phyloP scores from a whole-genome alignment of 2,329 filamentous ascomycete genomes.

The Ophiostoma ips region DNA sequence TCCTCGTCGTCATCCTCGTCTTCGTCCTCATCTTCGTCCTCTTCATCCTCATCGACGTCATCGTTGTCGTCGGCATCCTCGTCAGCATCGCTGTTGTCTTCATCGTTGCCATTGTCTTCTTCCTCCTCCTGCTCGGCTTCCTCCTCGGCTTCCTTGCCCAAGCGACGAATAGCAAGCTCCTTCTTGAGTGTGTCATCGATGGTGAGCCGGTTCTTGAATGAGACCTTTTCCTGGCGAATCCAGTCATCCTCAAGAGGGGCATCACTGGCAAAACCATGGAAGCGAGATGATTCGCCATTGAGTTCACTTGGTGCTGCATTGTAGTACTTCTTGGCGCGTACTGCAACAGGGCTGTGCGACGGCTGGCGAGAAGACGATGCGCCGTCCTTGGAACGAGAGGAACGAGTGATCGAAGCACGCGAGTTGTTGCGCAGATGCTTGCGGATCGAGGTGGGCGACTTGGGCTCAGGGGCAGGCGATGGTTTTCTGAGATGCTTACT shows the following conservation, averaged over 20 bases:
- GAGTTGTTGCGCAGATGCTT: conserved; percentile 14
- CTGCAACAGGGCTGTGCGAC: conserved; percentile 25
- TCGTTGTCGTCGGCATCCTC: conserved; percentile 37
- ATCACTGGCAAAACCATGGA: conserved; percentile 86
- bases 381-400: conserved; percentile 10
- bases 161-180: conserved; percentile 73
- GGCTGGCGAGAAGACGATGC: conserved; percentile 23
- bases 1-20: conserved; percentile 36
- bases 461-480: conserved; percentile 16
- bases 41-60: conserved; percentile 35
- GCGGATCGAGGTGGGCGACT: conserved; percentile 19
- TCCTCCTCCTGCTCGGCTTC: conserved; percentile 52
- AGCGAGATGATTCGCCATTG: conserved; percentile 45
- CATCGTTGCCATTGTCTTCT: conserved; percentile 17
- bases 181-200: conserved; percentile 81
- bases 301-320: conserved; percentile 37
- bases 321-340: conserved; percentile 32
- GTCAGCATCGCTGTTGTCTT: conserved; percentile 33
- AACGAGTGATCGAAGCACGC: conserved; percentile 7
- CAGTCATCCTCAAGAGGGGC: conserved; percentile 77
- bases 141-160: conserved; percentile 83
- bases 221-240: conserved; percentile 56
- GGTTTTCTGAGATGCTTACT: conserved; percentile 11
- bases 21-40: conserved; percentile 37
- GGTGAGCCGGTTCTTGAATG: conserved; percentile 51